Evolutionary conservation across 768 basidiomycete genomes (phyloP), one percentile per base, ranked within the genome.

Genomic region (Austroboletus festivus): DNA sequence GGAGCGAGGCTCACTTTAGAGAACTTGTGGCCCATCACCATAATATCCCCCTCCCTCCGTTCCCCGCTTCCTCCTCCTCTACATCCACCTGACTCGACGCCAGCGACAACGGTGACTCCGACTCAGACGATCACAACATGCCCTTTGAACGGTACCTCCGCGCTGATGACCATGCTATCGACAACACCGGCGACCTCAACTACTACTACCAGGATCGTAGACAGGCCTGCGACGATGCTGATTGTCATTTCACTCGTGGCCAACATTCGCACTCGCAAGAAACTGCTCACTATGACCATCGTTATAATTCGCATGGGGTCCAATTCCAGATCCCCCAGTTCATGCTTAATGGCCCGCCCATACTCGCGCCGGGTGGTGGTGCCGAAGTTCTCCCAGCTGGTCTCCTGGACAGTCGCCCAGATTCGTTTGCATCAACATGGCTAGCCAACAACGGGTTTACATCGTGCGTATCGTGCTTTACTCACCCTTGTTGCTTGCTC

Each of bases 341-440:
- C 62, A 76, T 88, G 68, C 70, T 79, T 57, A 67, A 66, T 51
- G 76, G 75, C 4, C 72, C 77, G 0, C 83, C 86, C 22, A 75
- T 77, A 2, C 74, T 89, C 19, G 83, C 83, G 2, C 80, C 75
- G 2, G 86, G 85, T 19, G 86, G 86, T 20, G 86, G 88, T 30
- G 86, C 83, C 10, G 88, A 89, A 65, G 80, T 85, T 13, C 61
- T 88, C n/a, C 79, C 83, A 11, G 68, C 70, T 3, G 73, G 73
- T 33, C 65, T 75, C 48, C 56, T 63, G 19, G 61, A 55, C 38
- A 55, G 44, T 22, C 15, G 21, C 19, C 44, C 62, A 16, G 55
- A 38, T 63, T 63, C 60, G 10, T 44, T 65, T 18, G 65, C 71
- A 31, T 66, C 74, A 7, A 58, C 71, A 4, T 86, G 83, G 83